Percentiles rank a stretch among this genome's conserved stretches.
Conservation (phyloP, 2,329 filamentous ascomycete species). For the Blumeria graminis region DNA sequence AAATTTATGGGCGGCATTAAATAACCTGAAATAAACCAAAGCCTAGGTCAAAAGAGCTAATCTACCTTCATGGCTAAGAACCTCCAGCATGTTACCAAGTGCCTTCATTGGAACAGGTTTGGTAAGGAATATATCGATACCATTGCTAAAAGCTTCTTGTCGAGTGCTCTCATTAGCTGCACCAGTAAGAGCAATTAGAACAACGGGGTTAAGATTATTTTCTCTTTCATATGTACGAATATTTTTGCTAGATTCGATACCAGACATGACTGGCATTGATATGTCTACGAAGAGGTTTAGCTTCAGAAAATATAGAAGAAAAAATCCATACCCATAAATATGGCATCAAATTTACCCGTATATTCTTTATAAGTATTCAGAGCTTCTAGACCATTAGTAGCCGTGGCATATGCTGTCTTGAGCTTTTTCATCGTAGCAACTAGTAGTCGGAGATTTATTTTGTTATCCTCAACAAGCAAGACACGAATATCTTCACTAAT, state of each 20-base stretch:
- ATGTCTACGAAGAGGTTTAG: slow-evolving; percentile 19
- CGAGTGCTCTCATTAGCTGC: slow-evolving; percentile 24
- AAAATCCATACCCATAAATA: slow-evolving; percentile 22
- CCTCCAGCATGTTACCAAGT: slow-evolving; percentile 12
- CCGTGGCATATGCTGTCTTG: slow-evolving; percentile 16
- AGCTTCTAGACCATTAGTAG: slow-evolving; percentile 23
- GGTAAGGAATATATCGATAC: slow-evolving; percentile 29
- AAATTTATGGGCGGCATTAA: too few relatives aligned
- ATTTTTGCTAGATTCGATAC: slow-evolving; percentile 21
- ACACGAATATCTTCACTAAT: slow-evolving; percentile 8
- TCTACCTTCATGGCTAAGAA: slow-evolving; percentile 4
- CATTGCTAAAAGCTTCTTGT: slow-evolving; percentile 25
- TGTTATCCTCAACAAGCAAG: slow-evolving; percentile 20
- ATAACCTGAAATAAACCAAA: too few relatives aligned
- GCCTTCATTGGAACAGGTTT: slow-evolving; percentile 22
- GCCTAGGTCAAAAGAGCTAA: background rate
- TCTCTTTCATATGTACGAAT: slow-evolving; percentile 25
- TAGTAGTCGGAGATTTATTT: slow-evolving; percentile 17
- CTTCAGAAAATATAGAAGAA: background rate
- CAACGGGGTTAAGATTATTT: slow-evolving; percentile 18
- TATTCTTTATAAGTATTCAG: slow-evolving; percentile 17
- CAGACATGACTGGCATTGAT: slow-evolving; percentile 30
- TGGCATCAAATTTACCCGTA: slow-evolving; percentile 17
- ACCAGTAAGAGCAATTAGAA: slow-evolving; percentile 27
- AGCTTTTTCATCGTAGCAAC: slow-evolving; percentile 14